Percentiles rank a stretch among this genome's conserved stretches.
Evolutionary conservation across 1,284 basidiomycete species (phyloP).

Genomic region (Gymnopus androsaceus): DNA sequence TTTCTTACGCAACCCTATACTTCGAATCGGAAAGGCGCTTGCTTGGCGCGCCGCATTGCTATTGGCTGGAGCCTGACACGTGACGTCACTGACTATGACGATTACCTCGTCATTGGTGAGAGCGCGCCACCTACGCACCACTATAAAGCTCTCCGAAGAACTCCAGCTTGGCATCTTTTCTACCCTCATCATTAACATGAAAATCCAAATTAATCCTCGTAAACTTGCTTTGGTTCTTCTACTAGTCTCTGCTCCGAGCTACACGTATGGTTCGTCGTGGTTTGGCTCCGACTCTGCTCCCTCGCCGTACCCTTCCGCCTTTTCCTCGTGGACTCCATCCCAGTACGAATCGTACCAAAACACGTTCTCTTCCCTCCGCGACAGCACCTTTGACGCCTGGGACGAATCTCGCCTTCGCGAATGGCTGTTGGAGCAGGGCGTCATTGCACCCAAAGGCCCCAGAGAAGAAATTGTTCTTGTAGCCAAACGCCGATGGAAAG

Average conservation of each 20-base stretch:
- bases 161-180: neutral
- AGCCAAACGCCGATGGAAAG: conserved; percentile 71
- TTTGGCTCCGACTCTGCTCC: conserved; percentile 1
- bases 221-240: neutral
- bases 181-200: neutral
- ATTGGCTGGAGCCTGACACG: too few relatives aligned
- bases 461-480: conserved; percentile 79
- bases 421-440: conserved; percentile 85
- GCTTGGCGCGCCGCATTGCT: too few relatives aligned
- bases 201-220: neutral
- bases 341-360: conserved; percentile 68
- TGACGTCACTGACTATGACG: too few relatives aligned
- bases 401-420: conserved; percentile 79
- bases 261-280: neutral
- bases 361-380: conserved; percentile 58
- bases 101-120: too few relatives aligned
- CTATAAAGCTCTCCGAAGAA: neutral
- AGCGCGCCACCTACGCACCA: neutral
- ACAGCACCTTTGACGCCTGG: conserved; percentile 71
- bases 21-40: too few relatives aligned
- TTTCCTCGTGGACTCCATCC: conserved; percentile 55
- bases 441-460: conserved; percentile 78
- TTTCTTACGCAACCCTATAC: too few relatives aligned
- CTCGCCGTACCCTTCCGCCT: conserved; percentile 1
- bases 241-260: neutral